phyloP scores from a whole-genome alignment of 768 basidiomycete species.

The Suillus ampliporus region DNA sequence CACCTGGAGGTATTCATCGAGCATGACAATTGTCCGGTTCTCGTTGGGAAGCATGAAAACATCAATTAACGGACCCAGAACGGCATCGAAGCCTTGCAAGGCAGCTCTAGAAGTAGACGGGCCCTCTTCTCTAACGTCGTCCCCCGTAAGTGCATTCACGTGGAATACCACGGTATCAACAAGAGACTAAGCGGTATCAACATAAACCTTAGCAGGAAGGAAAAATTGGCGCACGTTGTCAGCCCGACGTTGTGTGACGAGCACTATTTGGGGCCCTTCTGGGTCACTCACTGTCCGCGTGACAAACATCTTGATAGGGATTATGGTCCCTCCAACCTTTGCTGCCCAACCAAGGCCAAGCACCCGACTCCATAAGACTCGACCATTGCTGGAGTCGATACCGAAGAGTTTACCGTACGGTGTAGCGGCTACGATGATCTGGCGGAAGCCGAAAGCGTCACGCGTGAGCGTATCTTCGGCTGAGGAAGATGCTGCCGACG shows the following conservation, averaged over 20 bases:
- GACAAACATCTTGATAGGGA: constrained; percentile 67
- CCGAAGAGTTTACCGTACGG: constrained; percentile 78
- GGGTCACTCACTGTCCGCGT: constrained; percentile 50
- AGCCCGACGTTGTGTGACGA: constrained; percentile 66
- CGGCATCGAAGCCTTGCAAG: constrained; percentile 64
- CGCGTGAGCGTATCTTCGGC: constrained; percentile 52
- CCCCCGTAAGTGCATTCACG: constrained; percentile 79
- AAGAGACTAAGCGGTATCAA: constrained; percentile 47
- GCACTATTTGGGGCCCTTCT: constrained; percentile 57
- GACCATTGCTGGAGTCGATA: constrained; percentile 79
- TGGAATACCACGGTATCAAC: constrained; percentile 80
- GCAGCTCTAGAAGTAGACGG: constrained; percentile 35
- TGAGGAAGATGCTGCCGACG: constrained; percentile 32
- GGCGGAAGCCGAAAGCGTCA: constrained; percentile 87
- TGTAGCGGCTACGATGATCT: constrained; percentile 79
- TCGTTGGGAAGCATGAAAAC: constrained; percentile 56
- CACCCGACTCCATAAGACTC: constrained; percentile 79
- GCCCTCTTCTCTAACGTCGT: constrained; percentile 43
- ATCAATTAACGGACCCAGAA: constrained; percentile 64
- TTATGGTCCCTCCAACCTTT: constrained; percentile 56
- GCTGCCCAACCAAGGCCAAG: constrained; percentile 76
- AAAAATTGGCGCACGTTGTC: constrained; percentile 56
- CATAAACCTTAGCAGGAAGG: neutral
- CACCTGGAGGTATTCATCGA: constrained; percentile 83
- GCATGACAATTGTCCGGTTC: constrained; percentile 60